Base-by-base conservation (phyloP, 495 filamentous ascomycete genomes). In the Trichoderma orchidacearum region DNA sequence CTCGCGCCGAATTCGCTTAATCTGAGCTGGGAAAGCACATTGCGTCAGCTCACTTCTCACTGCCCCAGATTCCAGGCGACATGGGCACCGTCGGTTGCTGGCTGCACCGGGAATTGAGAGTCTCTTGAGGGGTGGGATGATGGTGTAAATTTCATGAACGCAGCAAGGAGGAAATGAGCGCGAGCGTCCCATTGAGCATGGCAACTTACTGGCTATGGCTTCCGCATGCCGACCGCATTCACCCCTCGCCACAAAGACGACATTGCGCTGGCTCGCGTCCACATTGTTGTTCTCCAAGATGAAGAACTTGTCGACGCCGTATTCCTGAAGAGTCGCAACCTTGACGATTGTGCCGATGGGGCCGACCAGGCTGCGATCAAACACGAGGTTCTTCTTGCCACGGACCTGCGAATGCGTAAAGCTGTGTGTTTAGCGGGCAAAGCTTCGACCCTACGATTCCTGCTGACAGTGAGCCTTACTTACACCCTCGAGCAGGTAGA, bases 321-420 rank as follows among this genome's bases (percentile, higher is more conserved):
- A 95, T 62, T 99, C 92, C 62, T 82, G 74, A 30, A 79, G 59
- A 6, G 72, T 80, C 45, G 94, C 95, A 64, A 95, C 93, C 67
- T 96, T 96, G 72, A 94, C 86, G 65, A 97, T 85, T 56, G 94
- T 78, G 51, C 89, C 88, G 53, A 99, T 79, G 31, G 90, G 86
- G 34, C 91, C 91, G 60, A 91, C 90, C 62, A 99, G 79, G 63
- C 84, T 80, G 69, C 88, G 86, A 67, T 96, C 91, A 64, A 97
- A 85, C 55, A 97, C 86, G 59, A 99, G 78, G 71, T 96, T 95
- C 77, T 99, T 99, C 83, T 96, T 97, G 57, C 94, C 94, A 66
- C 89, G 85, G 59, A 96, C 87, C 93, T 98, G 65, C 53, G 52
- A 51, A 30, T 51, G 58, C 60, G 48, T n/a, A 23, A 27, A 29